Conservation (phyloP, 805 yeast species). For the Cyberlindnera maritima region DNA sequence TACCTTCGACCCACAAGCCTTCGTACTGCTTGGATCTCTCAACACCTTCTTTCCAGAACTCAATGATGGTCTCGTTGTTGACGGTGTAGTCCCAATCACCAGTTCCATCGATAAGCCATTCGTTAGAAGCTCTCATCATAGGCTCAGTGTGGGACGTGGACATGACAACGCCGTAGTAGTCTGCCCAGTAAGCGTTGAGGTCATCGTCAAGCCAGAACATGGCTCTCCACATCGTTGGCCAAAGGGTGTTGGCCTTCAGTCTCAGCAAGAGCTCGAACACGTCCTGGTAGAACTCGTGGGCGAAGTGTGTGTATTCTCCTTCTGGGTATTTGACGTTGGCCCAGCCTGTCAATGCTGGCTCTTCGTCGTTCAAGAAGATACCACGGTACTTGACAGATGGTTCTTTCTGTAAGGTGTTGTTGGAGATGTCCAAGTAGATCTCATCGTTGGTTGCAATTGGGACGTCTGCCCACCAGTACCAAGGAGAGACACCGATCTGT, state of each 20-base stretch:
- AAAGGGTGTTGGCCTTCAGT: slow-evolving; percentile 12
- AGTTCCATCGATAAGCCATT: slow-evolving; percentile 11
- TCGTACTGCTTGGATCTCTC: slow-evolving; percentile 9
- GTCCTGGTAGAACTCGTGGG: slow-evolving; percentile 12
- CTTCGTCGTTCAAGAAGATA: slow-evolving; percentile 15
- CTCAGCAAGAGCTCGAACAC: slow-evolving; percentile 12
- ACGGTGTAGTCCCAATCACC: slow-evolving; percentile 18
- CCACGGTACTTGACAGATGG: slow-evolving; percentile 16
- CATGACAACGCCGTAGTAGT: slow-evolving; percentile 15
- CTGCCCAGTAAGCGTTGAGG: slow-evolving; percentile 9
- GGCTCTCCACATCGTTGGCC: slow-evolving; percentile 17
- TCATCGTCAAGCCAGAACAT: slow-evolving; percentile 14
- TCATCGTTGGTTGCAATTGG: slow-evolving; percentile 3
- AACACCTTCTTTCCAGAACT: slow-evolving; percentile 14
- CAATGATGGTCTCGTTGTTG: slow-evolving; percentile 11
- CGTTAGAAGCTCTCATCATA: slow-evolving; percentile 14
- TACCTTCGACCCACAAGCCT: slow-evolving; percentile 15
- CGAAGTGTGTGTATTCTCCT: slow-evolving; percentile 12
- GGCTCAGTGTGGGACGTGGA: slow-evolving; percentile 17
- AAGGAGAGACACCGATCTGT: slow-evolving; percentile 16
- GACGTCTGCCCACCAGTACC: slow-evolving; percentile 17
- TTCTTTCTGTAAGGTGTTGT: background rate
- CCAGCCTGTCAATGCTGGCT: slow-evolving; percentile 16
- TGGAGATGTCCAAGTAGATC: slow-evolving; percentile 5
- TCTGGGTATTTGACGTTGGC: slow-evolving; percentile 5